Evolutionary conservation across 2,329 filamentous ascomycete species (phyloP), one percentile per base, ranked within the genome.

Genomic region (Leptographium lundbergii): DNA sequence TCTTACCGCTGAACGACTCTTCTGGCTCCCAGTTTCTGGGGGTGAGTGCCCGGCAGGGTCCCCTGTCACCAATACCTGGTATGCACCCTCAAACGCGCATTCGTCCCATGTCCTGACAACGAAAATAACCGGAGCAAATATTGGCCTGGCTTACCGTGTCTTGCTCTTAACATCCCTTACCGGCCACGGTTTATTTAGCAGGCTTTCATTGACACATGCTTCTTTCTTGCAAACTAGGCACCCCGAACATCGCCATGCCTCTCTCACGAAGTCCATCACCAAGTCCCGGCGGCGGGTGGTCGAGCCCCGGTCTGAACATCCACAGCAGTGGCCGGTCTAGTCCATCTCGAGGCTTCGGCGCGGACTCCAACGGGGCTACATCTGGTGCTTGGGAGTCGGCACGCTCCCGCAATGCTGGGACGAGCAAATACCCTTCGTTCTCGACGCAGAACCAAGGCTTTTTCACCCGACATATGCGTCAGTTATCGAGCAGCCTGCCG

Each of bases 241-340:
- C 78, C 57, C 79, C 82, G 51, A 77, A 74, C 66, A 73, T 75
- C 67, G 73, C 75, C 67, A 96, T 96, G 91, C 88, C 88, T 65
- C 75, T 92, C 63, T 94, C 91, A 65, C 85, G 90, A 73, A 95
- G 89, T 69, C 89, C 91, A 56, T 96, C 90, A 59, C 92, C 91
- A 62, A 81, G 84, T 63, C 87, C 85, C 62, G 87, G 88, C 67
- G 90, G 89, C 69, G 91, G 91, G 66, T 96, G 92, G 91, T 84
- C 89, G 59, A 94, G 87, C 73, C 90, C 88, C 59, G 89, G 86
- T 63, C 79, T 89, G 69, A 87, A 83, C 68, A 84, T 87, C 61
- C 84, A 82, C 64, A 71, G 75, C 60, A 89, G 86, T 70, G 86
- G 86, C 62, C 80, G 81, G 65, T 82, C 83, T 45, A 90, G 85